A percentile compares a stretch with the other conserved stretches of the same genome.
phyloP scores from a whole-genome alignment of 768 basidiomycete species.

The Serendipita sp. region DNA sequence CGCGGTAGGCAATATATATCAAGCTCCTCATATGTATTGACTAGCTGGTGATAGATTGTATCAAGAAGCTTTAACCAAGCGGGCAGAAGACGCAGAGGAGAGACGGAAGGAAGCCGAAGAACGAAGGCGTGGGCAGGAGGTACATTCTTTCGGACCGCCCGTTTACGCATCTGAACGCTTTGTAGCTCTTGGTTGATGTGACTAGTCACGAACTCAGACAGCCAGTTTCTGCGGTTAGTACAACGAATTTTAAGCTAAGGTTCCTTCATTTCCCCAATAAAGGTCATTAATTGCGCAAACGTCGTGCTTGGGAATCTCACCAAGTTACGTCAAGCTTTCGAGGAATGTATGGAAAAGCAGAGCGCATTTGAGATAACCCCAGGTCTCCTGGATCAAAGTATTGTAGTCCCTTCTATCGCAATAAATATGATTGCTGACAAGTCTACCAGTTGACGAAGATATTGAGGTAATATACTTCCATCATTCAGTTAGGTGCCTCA shows the following conservation, averaged over 20 bases:
- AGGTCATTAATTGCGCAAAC: slow-evolving; percentile 20
- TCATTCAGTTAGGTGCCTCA: neutral
- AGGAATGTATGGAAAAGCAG: neutral
- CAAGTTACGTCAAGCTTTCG: slow-evolving; percentile 16
- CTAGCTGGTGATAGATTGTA: neutral
- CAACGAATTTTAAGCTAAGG: neutral
- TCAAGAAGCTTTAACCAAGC: slow-evolving; percentile 5
- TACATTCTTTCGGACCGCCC: neutral
- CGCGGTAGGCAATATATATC: neutral
- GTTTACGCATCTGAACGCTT: neutral
- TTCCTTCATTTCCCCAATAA: neutral
- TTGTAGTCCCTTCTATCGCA: neutral
- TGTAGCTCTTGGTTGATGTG: slow-evolving; percentile 25
- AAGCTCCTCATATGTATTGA: neutral
- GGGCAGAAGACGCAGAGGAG: slow-evolving; percentile 18
- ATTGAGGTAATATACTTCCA: slow-evolving; percentile 11
- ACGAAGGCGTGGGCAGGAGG: slow-evolving; percentile 20
- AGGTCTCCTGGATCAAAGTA: neutral
- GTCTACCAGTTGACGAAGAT: slow-evolving; percentile 17
- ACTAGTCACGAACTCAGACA: slow-evolving; percentile 21
- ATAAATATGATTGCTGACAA: neutral
- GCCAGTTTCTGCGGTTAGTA: slow-evolving; percentile 16
- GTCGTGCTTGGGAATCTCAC: slow-evolving; percentile 20
- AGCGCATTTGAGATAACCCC: neutral
- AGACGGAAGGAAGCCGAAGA: slow-evolving; percentile 17